Percentiles rank a stretch among this genome's conserved stretches.
Evolutionary conservation across 2,329 filamentous ascomycete species (phyloP).

Genomic region (Aureobasidium sp.): DNA sequence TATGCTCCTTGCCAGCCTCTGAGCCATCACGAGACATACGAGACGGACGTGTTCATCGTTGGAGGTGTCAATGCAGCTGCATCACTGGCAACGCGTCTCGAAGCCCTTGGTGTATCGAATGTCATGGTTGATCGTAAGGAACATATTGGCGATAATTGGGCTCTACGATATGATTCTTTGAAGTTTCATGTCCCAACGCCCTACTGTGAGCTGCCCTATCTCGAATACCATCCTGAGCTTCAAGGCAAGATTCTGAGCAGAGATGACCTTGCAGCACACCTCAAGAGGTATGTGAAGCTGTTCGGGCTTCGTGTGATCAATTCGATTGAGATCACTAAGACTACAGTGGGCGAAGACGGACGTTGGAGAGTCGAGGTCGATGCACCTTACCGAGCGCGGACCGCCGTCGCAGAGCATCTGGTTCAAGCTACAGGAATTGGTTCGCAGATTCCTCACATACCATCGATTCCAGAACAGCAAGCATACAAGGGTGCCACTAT

Average conservation of each 20-base stretch:
- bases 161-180: conserved; percentile 29
- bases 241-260: conserved; percentile 19
- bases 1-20: too few relatives aligned
- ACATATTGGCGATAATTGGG: conserved; percentile 35
- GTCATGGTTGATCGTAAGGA: conserved; percentile 33
- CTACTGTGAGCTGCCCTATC: neutral
- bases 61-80: conserved; percentile 18
- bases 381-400: neutral
- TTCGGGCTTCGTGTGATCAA: neutral
- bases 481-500: neutral
- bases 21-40: neutral
- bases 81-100: conserved; percentile 31
- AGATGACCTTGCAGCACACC: conserved; percentile 19
- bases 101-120: conserved; percentile 31
- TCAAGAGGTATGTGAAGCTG: neutral
- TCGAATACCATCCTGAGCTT: conserved; percentile 3
- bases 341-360: neutral
- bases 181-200: conserved; percentile 1
- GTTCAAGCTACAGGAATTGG: conserved; percentile 1
- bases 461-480: neutral
- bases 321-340: neutral
- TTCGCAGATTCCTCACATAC: neutral
- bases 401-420: neutral
- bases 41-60: neutral
- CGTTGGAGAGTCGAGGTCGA: neutral